Percentiles rank a stretch among this genome's conserved stretches.
Evolutionary conservation across 169 alveolate genomes (phyloP).

Genomic region (Plasmodium berghei): DNA sequence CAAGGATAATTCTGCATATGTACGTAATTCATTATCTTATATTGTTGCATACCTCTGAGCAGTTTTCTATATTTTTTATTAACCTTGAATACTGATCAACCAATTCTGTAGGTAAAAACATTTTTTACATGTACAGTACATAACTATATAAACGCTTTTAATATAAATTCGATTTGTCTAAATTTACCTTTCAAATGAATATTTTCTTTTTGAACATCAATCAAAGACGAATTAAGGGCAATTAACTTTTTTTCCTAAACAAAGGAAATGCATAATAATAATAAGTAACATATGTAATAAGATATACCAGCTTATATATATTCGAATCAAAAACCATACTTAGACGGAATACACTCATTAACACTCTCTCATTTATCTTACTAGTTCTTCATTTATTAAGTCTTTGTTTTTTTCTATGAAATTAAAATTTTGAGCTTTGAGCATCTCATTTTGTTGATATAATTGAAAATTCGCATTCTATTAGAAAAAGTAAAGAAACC

Average conservation of each 20-base stretch:
- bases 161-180: not conserved
- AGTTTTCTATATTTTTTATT: constrained; percentile 21
- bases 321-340: not conserved
- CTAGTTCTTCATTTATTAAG: constrained; percentile 34
- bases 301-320: not conserved
- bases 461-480: constrained; percentile 69
- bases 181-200: constrained; percentile 24
- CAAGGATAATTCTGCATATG: not conserved
- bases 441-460: constrained; percentile 74
- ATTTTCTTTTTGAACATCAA: constrained; percentile 62
- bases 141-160: not conserved
- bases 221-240: constrained; percentile 42
- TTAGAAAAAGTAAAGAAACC: not conserved
- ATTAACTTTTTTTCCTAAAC: constrained; percentile 28
- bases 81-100: constrained; percentile 36
- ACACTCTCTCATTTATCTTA: not conserved
- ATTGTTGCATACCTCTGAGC: constrained; percentile 34
- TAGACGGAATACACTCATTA: too few species aligned
- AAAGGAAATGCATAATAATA: not conserved
- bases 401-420: constrained; percentile 67
- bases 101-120: constrained; percentile 20
- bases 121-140: not conserved
- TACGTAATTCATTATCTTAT: not conserved
- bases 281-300: not conserved
- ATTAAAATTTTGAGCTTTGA: constrained; percentile 58